Percentiles rank a stretch among this genome's conserved stretches.
phyloP scores from a whole-genome alignment of 1,284 basidiomycete genomes.

The Puccinia novopanici region DNA sequence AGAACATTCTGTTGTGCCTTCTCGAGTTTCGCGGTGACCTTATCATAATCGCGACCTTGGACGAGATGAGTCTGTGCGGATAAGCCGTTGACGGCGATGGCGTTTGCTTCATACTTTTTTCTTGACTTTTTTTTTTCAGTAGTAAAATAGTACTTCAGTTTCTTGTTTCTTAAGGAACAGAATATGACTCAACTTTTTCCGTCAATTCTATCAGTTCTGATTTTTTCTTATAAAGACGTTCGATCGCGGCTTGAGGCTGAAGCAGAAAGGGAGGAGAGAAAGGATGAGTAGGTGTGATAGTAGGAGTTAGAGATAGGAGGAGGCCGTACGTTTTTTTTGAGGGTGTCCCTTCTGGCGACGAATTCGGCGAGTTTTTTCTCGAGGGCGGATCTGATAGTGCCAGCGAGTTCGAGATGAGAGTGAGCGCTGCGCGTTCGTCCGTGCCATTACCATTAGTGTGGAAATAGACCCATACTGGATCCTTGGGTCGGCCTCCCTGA shows the following conservation, averaged over 20 bases:
- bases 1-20: conserved; percentile 85
- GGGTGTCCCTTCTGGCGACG: conserved; percentile 53
- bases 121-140: conserved; percentile 65
- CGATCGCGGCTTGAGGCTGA: conserved; percentile 70
- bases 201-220: conserved; percentile 80
- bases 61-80: conserved; percentile 89
- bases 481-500: conserved; percentile 47
- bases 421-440: conserved; percentile 63
- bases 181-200: conserved; percentile 63
- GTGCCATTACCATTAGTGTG: conserved; percentile 46
- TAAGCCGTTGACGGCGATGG: conserved; percentile 90
- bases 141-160: background rate
- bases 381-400: conserved; percentile 75
- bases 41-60: conserved; percentile 91
- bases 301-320: conserved; percentile 26
- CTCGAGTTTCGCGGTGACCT: conserved; percentile 82
- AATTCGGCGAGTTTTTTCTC: conserved; percentile 64
- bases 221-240: conserved; percentile 84
- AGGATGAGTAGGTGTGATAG: background rate
- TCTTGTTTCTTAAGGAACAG: background rate
- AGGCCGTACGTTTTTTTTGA: conserved; percentile 55
- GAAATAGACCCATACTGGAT: conserved; percentile 51
- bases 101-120: conserved; percentile 92
- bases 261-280: conserved; percentile 49
- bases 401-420: conserved; percentile 70